phyloP scores from a whole-genome alignment of 176 grass and related monocot genomes.

The Otatea glauca region DNA sequence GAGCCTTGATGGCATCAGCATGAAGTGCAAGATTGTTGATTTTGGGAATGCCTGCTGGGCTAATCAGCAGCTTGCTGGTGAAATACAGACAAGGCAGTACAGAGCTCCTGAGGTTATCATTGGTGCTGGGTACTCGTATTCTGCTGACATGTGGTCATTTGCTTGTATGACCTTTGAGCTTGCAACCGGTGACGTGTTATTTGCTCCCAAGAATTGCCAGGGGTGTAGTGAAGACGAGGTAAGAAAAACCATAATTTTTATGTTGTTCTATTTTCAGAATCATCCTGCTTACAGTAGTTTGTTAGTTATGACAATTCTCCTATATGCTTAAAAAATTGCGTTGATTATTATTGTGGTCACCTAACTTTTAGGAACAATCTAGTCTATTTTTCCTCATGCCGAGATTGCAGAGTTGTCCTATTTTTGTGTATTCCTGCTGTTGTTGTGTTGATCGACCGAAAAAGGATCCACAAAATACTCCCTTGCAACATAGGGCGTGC shows the following conservation, averaged over 20 bases:
- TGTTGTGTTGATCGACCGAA: conserved; percentile 11
- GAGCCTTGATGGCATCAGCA: conserved; percentile 75
- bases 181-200: conserved; percentile 85
- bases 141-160: conserved; percentile 92
- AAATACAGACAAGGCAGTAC: conserved; percentile 96
- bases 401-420: neutral
- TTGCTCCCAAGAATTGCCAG: conserved; percentile 68
- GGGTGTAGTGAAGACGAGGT: conserved; percentile 93
- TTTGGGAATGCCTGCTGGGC: conserved; percentile 84
- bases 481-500: neutral
- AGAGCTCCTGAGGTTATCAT: conserved; percentile 90
- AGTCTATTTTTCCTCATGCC: conserved; percentile 20
- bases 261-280: conserved; percentile 6
- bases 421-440: conserved; percentile 25
- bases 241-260: conserved; percentile 7
- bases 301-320: neutral
- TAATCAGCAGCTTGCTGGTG: conserved; percentile 62
- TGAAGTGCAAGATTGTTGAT: conserved; percentile 96
- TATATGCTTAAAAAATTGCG: neutral
- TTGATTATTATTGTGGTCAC: conserved; percentile 2
- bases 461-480: neutral
- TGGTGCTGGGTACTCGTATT: conserved; percentile 76
- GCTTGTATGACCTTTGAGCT: conserved; percentile 90
- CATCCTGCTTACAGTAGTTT: neutral
- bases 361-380: conserved; percentile 15